Base-by-base conservation (phyloP, 306 rosid genomes). In the Quercus bicolor region DNA sequence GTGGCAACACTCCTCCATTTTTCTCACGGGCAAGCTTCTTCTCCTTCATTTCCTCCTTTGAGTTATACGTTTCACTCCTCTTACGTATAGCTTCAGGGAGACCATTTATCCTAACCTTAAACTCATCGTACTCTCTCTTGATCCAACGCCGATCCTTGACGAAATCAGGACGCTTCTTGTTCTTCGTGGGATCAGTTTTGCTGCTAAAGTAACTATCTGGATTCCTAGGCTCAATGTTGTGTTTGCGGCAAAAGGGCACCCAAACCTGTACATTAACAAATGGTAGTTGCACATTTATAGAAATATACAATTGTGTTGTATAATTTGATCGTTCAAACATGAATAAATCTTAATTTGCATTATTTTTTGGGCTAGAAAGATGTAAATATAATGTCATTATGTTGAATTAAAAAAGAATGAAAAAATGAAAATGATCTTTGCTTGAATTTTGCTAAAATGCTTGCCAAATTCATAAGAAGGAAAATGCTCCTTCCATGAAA, bases 101-200 rank as follows among this genome's bases (percentile, higher is more conserved):
- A 23, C 91, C 94, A 60, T 93, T 93, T 87, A 93, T 88, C 84
- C 97, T 89, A 1, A 93, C 98, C 84, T 93, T 93, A 60, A 93
- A 93, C 80, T 93, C 98, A 75, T 93, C 98, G 70, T 93, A 93
- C 75, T 93, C 98, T 80, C 98, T 89, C 85, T 93, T 93, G 72
- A 93, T 89, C 98, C 97, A 93, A 69, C 98, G 90, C 0, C 98
- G 84, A 29, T 93, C 98, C 87, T 88, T 91, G 23, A 93, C 93
- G 26, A 93, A 93, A 86, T 93, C 97, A 3, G 55, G 81, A 12
- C 83, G 74, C 77, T 93, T 93, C 89, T 93, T 93, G 86, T 93
- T 88, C 89, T 87, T 91, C 11, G 98, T 93, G 0, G 97, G 98
- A 73, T 93, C 94, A 15, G 68, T 83, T 83, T 88, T 93, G 69